Conservation (phyloP, 257 asterid species). For the Solanum pinnatisectum region DNA sequence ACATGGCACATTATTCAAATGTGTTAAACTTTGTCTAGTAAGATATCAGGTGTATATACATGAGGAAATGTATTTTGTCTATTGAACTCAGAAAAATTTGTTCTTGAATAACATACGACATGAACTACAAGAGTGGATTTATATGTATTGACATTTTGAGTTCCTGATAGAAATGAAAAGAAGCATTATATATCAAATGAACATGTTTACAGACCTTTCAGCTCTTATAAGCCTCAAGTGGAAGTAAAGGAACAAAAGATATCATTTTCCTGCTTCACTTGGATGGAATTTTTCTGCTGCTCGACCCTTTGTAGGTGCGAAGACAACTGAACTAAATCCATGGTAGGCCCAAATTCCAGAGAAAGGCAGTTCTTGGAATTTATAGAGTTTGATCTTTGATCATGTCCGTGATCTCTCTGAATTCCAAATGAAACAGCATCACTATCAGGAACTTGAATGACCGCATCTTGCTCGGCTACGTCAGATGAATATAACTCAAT, state of each 20-base stretch:
- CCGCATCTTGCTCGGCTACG: background rate
- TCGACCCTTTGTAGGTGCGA: slow-evolving; percentile 54
- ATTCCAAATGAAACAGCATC: background rate
- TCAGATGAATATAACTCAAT: background rate
- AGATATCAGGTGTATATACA: background rate
- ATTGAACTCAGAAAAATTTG: background rate
- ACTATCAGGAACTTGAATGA: background rate
- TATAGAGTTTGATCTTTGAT: background rate
- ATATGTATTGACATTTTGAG: background rate
- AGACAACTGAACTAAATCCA: slow-evolving; percentile 45
- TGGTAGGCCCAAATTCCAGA: slow-evolving; percentile 17
- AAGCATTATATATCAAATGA: background rate
- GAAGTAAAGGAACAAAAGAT: slow-evolving; percentile 11
- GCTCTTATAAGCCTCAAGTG: slow-evolving; percentile 4
- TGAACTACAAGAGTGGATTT: background rate
- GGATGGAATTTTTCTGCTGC: slow-evolving; percentile 28
- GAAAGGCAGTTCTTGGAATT: background rate
- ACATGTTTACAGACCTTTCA: background rate
- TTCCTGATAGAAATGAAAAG: background rate
- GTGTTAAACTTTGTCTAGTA: background rate
- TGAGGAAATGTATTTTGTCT: background rate
- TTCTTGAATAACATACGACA: background rate
- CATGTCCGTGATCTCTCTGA: background rate
- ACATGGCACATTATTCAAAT: background rate
- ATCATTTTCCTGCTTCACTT: slow-evolving; percentile 36